These are phyloP conservation scores for Ormosia semicastrata DNA, from an alignment of 306 rosid species.

Conservation along the genomic window DNA sequence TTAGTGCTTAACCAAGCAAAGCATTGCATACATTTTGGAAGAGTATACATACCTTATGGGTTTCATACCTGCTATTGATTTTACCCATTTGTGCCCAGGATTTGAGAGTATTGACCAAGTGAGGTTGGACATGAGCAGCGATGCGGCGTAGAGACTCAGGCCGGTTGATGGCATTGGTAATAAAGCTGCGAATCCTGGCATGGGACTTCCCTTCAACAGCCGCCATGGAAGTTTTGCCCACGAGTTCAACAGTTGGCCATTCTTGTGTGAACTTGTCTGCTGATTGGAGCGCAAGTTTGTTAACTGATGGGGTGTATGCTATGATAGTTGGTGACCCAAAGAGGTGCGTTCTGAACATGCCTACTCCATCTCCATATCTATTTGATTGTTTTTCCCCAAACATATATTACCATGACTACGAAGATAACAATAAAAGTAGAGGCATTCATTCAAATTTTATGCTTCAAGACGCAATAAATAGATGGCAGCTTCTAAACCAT, in stretches of 20 bases:
- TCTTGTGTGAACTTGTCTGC: not conserved
- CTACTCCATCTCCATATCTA: conserved; percentile 17
- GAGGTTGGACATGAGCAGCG: conserved; percentile 1
- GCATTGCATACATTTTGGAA: too few species aligned
- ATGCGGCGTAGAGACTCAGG: not conserved
- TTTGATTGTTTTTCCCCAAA: not conserved
- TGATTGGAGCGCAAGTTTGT: not conserved
- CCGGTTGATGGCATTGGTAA: not conserved
- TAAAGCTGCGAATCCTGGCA: not conserved
- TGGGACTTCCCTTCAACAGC: conserved; percentile 4
- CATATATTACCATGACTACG: not conserved
- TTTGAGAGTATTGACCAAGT: not conserved
- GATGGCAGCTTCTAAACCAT: too few species aligned
- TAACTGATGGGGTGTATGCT: not conserved
- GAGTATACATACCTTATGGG: not conserved
- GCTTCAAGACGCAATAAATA: too few species aligned
- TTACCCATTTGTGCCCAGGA: conserved; percentile 4
- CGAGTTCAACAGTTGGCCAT: not conserved
- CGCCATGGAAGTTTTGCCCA: not conserved
- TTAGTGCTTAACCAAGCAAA: too few species aligned
- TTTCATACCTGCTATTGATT: not conserved
- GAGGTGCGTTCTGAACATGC: conserved; percentile 19
- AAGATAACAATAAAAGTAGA: too few species aligned
- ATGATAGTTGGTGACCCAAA: conserved; percentile 15
- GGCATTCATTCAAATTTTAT: too few species aligned